Evolutionary conservation across 83 land plant species (phyloP).

Genomic region (Thuja plicata): DNA sequence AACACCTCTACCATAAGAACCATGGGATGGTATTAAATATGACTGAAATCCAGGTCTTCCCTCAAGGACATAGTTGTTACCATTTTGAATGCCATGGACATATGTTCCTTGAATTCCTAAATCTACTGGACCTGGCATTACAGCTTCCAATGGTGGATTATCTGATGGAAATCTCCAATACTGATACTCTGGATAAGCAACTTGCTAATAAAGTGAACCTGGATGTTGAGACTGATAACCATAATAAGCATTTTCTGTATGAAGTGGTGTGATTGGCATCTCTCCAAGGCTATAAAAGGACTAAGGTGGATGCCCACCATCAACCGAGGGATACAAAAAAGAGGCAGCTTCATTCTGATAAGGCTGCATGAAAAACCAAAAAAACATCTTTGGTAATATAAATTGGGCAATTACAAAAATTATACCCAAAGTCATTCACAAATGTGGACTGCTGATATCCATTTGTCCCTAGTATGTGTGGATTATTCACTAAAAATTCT

Average conservation of each 20-base stretch:
- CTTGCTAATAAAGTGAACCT: conserved; percentile 5
- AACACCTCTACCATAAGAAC: conserved; percentile 1
- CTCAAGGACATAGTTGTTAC: neutral
- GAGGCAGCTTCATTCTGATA: conserved; percentile 8
- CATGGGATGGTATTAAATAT: neutral
- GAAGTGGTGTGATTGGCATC: neutral
- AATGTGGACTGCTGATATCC: conserved; percentile 7
- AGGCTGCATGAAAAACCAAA: neutral
- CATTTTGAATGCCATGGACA: conserved; percentile 3
- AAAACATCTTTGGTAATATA: neutral
- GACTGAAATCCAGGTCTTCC: conserved; percentile 6
- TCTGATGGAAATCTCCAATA: conserved; percentile 3
- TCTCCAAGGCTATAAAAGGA: conserved; percentile 7
- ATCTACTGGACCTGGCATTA: neutral
- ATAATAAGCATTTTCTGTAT: conserved; percentile 2
- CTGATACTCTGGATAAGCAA: neutral
- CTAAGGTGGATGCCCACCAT: conserved; percentile 1
- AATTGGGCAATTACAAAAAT: neutral
- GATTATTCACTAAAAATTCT: neutral
- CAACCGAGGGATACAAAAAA: neutral
- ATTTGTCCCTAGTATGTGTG: neutral
- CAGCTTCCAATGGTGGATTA: neutral
- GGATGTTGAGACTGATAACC: conserved; percentile 9
- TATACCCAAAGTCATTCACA: neutral
- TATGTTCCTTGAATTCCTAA: conserved; percentile 5